A percentile compares a stretch with the other conserved stretches of the same genome.
These are phyloP conservation scores for Pichia pseudocactophila DNA, from an alignment of 805 yeast species.

Conservation along the genomic window DNA sequence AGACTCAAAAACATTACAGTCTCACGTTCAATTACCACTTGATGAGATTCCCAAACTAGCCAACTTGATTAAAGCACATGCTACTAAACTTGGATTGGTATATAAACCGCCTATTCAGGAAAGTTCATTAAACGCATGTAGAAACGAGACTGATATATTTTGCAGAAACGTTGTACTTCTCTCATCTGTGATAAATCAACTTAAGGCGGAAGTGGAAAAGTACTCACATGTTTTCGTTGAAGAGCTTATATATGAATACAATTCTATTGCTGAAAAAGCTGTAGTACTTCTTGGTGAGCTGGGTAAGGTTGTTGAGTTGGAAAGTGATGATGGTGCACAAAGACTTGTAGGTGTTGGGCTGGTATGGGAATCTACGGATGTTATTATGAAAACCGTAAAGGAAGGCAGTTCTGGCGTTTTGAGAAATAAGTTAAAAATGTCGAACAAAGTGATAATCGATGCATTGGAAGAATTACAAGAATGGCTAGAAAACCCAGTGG, in stretches of 20 bases:
- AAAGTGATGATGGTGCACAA: slow-evolving; percentile 18
- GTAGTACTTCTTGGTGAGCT: slow-evolving; percentile 16
- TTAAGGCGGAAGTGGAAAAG: slow-evolving; percentile 29
- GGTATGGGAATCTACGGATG: slow-evolving; percentile 63
- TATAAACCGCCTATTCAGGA: slow-evolving; percentile 50
- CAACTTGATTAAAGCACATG: slow-evolving; percentile 58
- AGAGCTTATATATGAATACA: slow-evolving; percentile 24
- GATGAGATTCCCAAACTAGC: slow-evolving; percentile 52
- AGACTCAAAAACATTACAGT: slow-evolving; percentile 8
- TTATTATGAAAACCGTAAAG: slow-evolving; percentile 31
- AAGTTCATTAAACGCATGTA: slow-evolving; percentile 36
- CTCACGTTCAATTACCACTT: slow-evolving; percentile 35
- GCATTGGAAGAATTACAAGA: slow-evolving; percentile 59
- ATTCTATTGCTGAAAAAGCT: slow-evolving; percentile 13
- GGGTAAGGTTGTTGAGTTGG: slow-evolving; percentile 8
- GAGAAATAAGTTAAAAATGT: slow-evolving; percentile 35
- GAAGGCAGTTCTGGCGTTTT: slow-evolving; percentile 49
- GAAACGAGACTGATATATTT: slow-evolving; percentile 37
- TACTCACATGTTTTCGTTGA: slow-evolving; percentile 24
- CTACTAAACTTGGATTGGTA: slow-evolving; percentile 67
- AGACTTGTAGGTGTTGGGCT: slow-evolving; percentile 56
- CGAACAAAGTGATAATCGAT: slow-evolving; percentile 44
- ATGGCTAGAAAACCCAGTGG: slow-evolving; percentile 55
- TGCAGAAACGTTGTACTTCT: slow-evolving; percentile 36
- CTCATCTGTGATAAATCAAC: slow-evolving; percentile 36